A percentile compares a stretch with the other conserved stretches of the same genome.
phyloP scores from a whole-genome alignment of 768 basidiomycete genomes.

The Guyanaporus albipodus region DNA sequence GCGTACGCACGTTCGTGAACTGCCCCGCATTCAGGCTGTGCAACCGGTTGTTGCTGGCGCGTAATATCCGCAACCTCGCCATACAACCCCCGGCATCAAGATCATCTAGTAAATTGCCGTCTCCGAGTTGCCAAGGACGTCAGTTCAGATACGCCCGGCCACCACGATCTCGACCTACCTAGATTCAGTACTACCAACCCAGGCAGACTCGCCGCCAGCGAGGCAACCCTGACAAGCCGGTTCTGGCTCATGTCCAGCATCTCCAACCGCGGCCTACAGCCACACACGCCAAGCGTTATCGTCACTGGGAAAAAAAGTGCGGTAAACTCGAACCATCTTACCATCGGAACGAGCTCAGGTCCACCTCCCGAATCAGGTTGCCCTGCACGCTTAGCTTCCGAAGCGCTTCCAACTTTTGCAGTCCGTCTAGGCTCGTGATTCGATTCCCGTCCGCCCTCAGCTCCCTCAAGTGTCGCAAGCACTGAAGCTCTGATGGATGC shows the following conservation, averaged over 20 bases:
- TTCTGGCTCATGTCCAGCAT: constrained; percentile 82
- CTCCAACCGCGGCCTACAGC: constrained; percentile 58
- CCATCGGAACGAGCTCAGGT: constrained; percentile 67
- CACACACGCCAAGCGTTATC: constrained; percentile 10
- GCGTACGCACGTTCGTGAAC: constrained; percentile 74
- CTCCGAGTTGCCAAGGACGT: constrained; percentile 38
- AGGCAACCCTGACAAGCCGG: constrained; percentile 51
- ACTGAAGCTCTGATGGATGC: constrained; percentile 63
- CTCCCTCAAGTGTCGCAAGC: constrained; percentile 82
- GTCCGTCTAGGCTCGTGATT: constrained; percentile 68
- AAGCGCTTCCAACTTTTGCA: constrained; percentile 76
- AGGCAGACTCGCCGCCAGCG: constrained; percentile 54
- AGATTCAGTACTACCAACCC: constrained; percentile 73
- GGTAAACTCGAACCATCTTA: constrained; percentile 29
- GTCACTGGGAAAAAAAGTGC: constrained; percentile 4
- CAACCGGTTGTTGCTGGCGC: constrained; percentile 79
- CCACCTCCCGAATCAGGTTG: constrained; percentile 62
- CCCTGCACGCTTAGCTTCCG: constrained; percentile 78
- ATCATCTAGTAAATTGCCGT: constrained; percentile 62
- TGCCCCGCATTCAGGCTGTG: constrained; percentile 56
- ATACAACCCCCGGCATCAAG: constrained; percentile 55
- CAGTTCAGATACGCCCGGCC: constrained; percentile 14
- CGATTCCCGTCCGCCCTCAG: constrained; percentile 86
- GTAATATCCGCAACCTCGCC: constrained; percentile 75
- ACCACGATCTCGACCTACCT: constrained; percentile 52